phyloP scores from a whole-genome alignment of 768 basidiomycete genomes.

The Suillus placidus region DNA sequence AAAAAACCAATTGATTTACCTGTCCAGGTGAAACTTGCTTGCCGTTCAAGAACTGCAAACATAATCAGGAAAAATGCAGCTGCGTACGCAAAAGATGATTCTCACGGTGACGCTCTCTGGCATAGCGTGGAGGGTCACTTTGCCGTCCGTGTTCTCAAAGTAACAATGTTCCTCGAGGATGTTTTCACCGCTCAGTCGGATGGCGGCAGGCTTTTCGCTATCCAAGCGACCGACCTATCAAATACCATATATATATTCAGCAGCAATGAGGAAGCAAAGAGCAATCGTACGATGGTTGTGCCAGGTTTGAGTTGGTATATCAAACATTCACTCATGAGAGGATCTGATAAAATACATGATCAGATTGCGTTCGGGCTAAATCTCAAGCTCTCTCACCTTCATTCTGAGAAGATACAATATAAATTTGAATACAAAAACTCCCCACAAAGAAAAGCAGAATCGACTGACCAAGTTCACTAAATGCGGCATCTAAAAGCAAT shows the following conservation, averaged over 20 bases:
- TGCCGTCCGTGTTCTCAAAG: slow-evolving; percentile 85
- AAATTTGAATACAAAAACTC: slow-evolving; percentile 17
- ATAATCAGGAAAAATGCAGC: slow-evolving; percentile 16
- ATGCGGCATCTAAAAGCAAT: slow-evolving; percentile 75
- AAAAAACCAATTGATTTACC: slow-evolving; percentile 44
- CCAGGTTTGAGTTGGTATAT: slow-evolving; percentile 92
- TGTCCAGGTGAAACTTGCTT: slow-evolving; percentile 79
- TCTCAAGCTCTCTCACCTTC: slow-evolving; percentile 53
- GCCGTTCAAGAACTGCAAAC: slow-evolving; percentile 85
- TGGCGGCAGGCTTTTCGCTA: slow-evolving; percentile 79
- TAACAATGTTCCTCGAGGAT: slow-evolving; percentile 92
- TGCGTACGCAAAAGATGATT: slow-evolving; percentile 14
- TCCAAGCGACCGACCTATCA: slow-evolving; percentile 84
- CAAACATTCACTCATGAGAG: slow-evolving; percentile 94
- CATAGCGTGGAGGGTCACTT: slow-evolving; percentile 79
- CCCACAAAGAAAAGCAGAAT: slow-evolving; percentile 13
- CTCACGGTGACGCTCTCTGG: slow-evolving; percentile 82
- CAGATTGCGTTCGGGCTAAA: slow-evolving; percentile 12
- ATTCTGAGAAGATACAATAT: slow-evolving; percentile 46
- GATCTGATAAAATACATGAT: slow-evolving; percentile 55
- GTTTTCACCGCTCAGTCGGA: slow-evolving; percentile 89
- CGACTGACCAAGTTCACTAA: slow-evolving; percentile 85
- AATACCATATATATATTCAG: slow-evolving; percentile 14
- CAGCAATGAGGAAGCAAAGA: slow-evolving; percentile 10
- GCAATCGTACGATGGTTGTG: slow-evolving; percentile 62